Conservation (phyloP, 2,329 filamentous ascomycete genomes). For the Cyphellophora attinorum region DNA sequence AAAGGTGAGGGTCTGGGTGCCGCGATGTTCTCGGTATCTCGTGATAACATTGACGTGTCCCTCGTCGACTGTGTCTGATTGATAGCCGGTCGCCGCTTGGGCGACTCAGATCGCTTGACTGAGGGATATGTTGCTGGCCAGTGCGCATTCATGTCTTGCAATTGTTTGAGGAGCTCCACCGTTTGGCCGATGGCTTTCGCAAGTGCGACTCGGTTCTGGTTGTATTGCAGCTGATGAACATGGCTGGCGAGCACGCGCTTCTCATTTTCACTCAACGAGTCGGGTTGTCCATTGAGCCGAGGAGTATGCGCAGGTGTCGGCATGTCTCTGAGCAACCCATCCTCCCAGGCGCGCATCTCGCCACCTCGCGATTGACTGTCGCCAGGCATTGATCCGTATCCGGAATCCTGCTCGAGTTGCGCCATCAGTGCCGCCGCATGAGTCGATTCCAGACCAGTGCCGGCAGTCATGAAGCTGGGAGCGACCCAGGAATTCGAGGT, state of each 20-base stretch:
- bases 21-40: slow-evolving; percentile 20
- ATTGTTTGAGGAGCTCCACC: slow-evolving; percentile 68
- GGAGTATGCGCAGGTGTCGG: slow-evolving; percentile 49
- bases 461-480: slow-evolving; percentile 80
- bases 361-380: slow-evolving; percentile 43
- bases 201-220: slow-evolving; percentile 80
- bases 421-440: slow-evolving; percentile 72
- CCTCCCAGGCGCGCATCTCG: slow-evolving; percentile 41
- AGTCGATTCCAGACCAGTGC: slow-evolving; percentile 68
- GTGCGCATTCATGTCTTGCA: slow-evolving; percentile 79
- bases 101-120: slow-evolving; percentile 52
- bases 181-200: slow-evolving; percentile 79
- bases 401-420: slow-evolving; percentile 78
- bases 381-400: slow-evolving; percentile 72
- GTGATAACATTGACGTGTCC: slow-evolving; percentile 22
- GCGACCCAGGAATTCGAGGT: background rate
- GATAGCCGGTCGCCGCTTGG: slow-evolving; percentile 24
- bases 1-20: slow-evolving; percentile 42
- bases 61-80: slow-evolving; percentile 27
- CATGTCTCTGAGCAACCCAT: slow-evolving; percentile 46
- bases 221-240: slow-evolving; percentile 71
- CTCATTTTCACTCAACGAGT: slow-evolving; percentile 49
- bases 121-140: slow-evolving; percentile 97
- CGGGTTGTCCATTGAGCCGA: slow-evolving; percentile 37
- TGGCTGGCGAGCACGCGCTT: slow-evolving; percentile 65